Percentiles rank a stretch among this genome's conserved stretches.
These are phyloP conservation scores for Dactylellina cionopaga DNA, from an alignment of 2,329 filamentous ascomycete species.

Conservation along the genomic window DNA sequence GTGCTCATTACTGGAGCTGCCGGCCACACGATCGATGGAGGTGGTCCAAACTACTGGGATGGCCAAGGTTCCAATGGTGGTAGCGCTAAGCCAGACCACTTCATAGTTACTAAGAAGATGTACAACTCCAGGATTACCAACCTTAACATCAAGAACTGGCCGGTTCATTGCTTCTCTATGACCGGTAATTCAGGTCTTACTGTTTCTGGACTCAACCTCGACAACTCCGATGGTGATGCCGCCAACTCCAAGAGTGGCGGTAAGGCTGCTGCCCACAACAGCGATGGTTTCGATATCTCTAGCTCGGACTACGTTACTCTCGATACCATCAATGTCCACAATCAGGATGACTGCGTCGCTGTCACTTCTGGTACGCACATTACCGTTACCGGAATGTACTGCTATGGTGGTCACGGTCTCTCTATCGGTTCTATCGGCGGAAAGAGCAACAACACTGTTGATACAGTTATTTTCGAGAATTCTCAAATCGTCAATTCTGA, in stretches of 20 bases:
- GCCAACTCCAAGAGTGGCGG: slow-evolving; percentile 40
- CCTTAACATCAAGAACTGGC: slow-evolving; percentile 63
- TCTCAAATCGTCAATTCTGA: slow-evolving; percentile 66
- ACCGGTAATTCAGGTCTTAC: slow-evolving; percentile 59
- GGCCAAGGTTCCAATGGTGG: slow-evolving; percentile 62
- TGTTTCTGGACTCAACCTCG: slow-evolving; percentile 60
- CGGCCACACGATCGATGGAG: slow-evolving; percentile 68
- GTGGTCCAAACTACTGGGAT: slow-evolving; percentile 71
- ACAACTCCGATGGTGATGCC: slow-evolving; percentile 58
- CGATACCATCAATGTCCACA: slow-evolving; percentile 66
- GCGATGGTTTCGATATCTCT: slow-evolving; percentile 70
- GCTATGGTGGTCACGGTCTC: slow-evolving; percentile 64
- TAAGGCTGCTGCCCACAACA: slow-evolving; percentile 62
- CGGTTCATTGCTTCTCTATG: slow-evolving; percentile 63
- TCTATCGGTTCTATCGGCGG: slow-evolving; percentile 65
- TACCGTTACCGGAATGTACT: slow-evolving; percentile 63
- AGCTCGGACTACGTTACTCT: slow-evolving; percentile 66
- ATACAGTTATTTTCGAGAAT: slow-evolving; percentile 65
- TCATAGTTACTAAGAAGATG: slow-evolving; percentile 65
- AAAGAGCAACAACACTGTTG: slow-evolving; percentile 66
- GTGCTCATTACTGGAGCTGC: slow-evolving; percentile 67
- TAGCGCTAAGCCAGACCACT: slow-evolving; percentile 61
- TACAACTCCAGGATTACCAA: slow-evolving; percentile 60
- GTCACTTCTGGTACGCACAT: slow-evolving; percentile 67
- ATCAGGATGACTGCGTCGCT: slow-evolving; percentile 72